Evolutionary conservation across 2,329 filamentous ascomycete species (phyloP), one percentile per base, ranked within the genome.

Genomic region (Orbilia brochopaga): DNA sequence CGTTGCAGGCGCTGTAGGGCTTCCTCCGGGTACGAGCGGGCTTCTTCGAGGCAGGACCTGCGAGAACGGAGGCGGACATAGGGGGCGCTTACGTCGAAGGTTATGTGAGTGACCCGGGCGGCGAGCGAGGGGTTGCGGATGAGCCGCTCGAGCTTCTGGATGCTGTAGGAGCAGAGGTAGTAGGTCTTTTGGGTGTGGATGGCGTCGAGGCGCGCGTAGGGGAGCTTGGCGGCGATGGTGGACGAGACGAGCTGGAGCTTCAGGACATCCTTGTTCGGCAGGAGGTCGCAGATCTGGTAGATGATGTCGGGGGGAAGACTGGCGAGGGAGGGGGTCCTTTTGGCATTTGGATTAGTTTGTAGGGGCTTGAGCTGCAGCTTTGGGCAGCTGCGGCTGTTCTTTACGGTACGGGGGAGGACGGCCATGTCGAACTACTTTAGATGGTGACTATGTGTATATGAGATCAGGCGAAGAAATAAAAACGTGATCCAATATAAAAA

Each of bases 131-230:
- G 65, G 10, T 63, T 52, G 2, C 54, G 17, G 27, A 53, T 19
- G 37, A 70, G 42, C 23, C 46, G 57, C n/a, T 63, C 59, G 13
- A 70, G 54, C 35, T 63, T 63, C 40, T 59, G 46, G n/a, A 70
- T 40, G 30, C 65, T 70, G 48, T 70, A 19, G 19, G 53, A 53
- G n/a, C 65, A 70, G 19, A 70, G 59, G 30, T 54, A 70, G 17
- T 70, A 70, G 21, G 65, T 63, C 27, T 70, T 70, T 19, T 70
- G 35, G n/a, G 58, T 51, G 35, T 70, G 58, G 21, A 70, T 70
- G 37, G 55, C 53, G 11, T 53, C 42, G 15, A 70, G 53, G 21
- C 65, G 54, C 5, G 65, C 40, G 7, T 52, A 19, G 7, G 65
- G 59, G 3, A 70, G 46, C 23, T 59, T 70, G 24, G 44, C 19